phyloP scores from a whole-genome alignment of 2,329 filamentous ascomycete genomes.

The Eutypa lata region DNA sequence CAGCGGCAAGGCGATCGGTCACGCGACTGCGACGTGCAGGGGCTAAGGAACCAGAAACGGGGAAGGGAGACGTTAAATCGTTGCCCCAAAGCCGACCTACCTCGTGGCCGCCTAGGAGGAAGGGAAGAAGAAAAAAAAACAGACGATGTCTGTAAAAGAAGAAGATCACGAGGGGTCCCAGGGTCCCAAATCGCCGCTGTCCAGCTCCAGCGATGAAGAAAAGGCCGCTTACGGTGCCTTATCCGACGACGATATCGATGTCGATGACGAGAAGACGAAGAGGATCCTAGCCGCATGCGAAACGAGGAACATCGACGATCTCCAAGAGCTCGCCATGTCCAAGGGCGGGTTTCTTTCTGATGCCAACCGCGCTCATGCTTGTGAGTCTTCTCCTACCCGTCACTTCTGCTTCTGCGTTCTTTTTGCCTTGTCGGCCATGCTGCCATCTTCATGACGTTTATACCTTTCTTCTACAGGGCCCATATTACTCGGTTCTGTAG shows the following conservation, averaged over 20 bases:
- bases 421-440: too few species aligned
- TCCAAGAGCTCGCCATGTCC: conserved; percentile 59
- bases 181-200: not conserved
- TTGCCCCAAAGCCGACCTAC: not conserved
- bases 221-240: not conserved
- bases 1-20: not conserved
- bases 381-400: conserved; percentile 51
- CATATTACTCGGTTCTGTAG: conserved; percentile 38
- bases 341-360: conserved; percentile 67
- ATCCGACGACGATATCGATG: conserved; percentile 1
- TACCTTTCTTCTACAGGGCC: conserved; percentile 37
- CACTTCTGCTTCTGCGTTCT: not conserved
- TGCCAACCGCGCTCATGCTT: conserved; percentile 67
- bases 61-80: not conserved
- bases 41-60: not conserved
- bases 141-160: not conserved
- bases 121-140: not conserved
- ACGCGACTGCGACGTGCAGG: not conserved
- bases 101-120: too few species aligned
- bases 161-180: not conserved
- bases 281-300: conserved; percentile 60
- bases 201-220: conserved; percentile 1
- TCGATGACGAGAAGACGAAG: conserved; percentile 35
- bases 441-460: conserved; percentile 6
- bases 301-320: conserved; percentile 50